These are phyloP conservation scores for Ceratobasidium papillatum DNA, from an alignment of 1,284 basidiomycete genomes.

Conservation along the genomic window DNA sequence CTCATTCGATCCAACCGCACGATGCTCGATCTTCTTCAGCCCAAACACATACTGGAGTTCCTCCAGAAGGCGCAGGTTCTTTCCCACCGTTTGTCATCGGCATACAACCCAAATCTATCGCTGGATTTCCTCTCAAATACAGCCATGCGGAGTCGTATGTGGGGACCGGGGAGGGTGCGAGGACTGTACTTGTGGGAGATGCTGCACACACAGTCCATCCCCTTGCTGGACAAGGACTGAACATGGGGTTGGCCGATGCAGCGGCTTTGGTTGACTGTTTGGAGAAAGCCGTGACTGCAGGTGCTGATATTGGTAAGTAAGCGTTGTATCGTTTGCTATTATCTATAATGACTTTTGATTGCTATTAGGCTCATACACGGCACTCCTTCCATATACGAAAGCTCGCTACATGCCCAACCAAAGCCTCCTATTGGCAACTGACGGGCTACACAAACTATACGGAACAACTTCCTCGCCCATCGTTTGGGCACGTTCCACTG, in stretches of 20 bases:
- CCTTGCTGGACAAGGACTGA: slow-evolving; percentile 96
- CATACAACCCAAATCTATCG: slow-evolving; percentile 80
- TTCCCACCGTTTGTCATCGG: slow-evolving; percentile 80
- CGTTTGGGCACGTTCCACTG: slow-evolving; percentile 86
- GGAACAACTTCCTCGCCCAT: slow-evolving; percentile 69
- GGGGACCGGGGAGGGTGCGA: slow-evolving; percentile 68
- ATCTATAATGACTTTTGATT: background rate
- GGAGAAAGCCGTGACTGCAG: slow-evolving; percentile 62
- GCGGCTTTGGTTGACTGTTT: slow-evolving; percentile 73
- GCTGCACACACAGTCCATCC: slow-evolving; percentile 97
- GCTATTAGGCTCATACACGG: slow-evolving; percentile 73
- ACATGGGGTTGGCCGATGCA: slow-evolving; percentile 90
- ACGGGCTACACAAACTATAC: slow-evolving; percentile 91
- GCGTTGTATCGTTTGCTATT: background rate
- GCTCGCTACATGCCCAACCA: slow-evolving; percentile 88
- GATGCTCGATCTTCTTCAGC: slow-evolving; percentile 66
- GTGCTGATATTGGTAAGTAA: slow-evolving; percentile 78
- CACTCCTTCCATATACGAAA: slow-evolving; percentile 78
- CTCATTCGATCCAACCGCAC: slow-evolving; percentile 65
- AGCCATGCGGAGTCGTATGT: slow-evolving; percentile 90
- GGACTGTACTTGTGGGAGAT: slow-evolving; percentile 93
- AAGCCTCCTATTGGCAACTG: slow-evolving; percentile 79
- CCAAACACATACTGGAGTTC: slow-evolving; percentile 58
- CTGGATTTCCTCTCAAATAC: slow-evolving; percentile 90
- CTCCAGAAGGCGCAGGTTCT: slow-evolving; percentile 66